Evolutionary conservation across 2,329 filamentous ascomycete species (phyloP), one percentile per base, ranked within the genome.

Genomic region (Neofusicoccum ribis): DNA sequence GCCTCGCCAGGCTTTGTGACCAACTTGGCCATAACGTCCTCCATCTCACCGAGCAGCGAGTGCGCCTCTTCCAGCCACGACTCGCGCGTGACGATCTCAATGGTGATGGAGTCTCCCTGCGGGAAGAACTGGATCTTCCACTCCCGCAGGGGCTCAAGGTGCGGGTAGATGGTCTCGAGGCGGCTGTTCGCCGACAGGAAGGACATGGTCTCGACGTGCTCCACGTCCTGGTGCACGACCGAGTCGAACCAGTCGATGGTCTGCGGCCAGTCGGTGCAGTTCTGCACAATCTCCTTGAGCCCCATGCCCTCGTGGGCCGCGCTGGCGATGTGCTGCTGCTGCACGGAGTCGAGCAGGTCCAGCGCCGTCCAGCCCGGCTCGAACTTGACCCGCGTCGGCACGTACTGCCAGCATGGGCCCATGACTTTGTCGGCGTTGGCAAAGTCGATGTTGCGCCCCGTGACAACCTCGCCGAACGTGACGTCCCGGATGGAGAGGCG

Each of bases 391-490:
- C 88, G 83, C 44, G 90, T 82, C 0, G 88, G 88, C 1, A 89
- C 82, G 71, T 89, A 88, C 70, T 90, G 88, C 81, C 88, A 88
- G 67, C 87, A 89, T 0, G 88, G 88, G 0, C 89, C 89, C 56
- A 86, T 81, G 52, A 89, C 85, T 63, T 79, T 78, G 67, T 88
- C 85, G 23, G 84, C 83, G 44, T 81, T 80, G n/a, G 82, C 78
- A 1, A 88, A 79, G 65, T 84, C 84, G 17, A 85, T 83, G 72
- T 87, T 88, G 58, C 88, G 84, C 0, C 88, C 88, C 66, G 83
- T 88, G 51, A 88, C 87, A 1, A 90, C 88, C 69, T 89, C 85
- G 34, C 88, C 88, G 67, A 90, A 90, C 8, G 87, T 82, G 41
- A 90, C 84, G 36, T 39, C 36, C 8, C 8, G 8, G 3, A 39